Evolutionary conservation across 202 grass and related monocot species (phyloP).

Genomic region (Eragrostis tef): DNA sequence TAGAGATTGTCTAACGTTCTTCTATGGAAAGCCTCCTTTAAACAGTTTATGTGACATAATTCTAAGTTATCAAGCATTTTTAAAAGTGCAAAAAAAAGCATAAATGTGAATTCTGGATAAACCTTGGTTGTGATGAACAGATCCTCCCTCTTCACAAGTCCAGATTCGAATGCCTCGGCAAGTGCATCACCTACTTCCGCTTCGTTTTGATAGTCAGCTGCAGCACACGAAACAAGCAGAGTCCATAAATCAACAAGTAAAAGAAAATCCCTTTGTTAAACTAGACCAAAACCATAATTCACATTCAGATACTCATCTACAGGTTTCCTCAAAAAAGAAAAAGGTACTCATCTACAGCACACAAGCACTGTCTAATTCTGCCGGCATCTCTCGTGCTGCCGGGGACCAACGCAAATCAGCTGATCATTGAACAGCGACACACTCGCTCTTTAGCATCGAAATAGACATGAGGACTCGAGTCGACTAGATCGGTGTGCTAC

Average conservation of each 20-base stretch:
- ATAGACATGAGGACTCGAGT: neutral
- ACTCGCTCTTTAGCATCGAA: neutral
- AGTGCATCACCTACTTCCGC: conserved; percentile 84
- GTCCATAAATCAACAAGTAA: neutral
- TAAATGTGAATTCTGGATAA: conserved; percentile 1
- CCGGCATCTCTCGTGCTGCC: neutral
- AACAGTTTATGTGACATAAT: neutral
- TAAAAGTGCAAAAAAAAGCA: neutral
- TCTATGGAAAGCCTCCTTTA: neutral
- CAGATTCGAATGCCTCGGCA: conserved; percentile 70
- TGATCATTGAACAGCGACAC: neutral
- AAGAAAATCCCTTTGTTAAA: neutral
- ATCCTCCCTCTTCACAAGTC: conserved; percentile 83
- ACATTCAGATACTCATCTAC: too few relatives aligned
- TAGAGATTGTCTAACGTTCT: neutral
- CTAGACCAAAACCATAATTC: neutral
- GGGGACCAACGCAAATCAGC: neutral
- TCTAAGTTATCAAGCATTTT: neutral
- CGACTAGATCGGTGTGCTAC: neutral
- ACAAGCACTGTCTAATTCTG: neutral
- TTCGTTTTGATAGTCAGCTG: conserved; percentile 95
- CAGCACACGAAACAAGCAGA: neutral
- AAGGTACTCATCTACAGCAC: neutral
- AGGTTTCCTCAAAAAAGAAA: too few relatives aligned
- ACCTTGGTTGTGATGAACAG: conserved; percentile 98